Evolutionary conservation across 495 filamentous ascomycete genomes (phyloP), one percentile per base, ranked within the genome.

Genomic region (Aspergillus indologenus): DNA sequence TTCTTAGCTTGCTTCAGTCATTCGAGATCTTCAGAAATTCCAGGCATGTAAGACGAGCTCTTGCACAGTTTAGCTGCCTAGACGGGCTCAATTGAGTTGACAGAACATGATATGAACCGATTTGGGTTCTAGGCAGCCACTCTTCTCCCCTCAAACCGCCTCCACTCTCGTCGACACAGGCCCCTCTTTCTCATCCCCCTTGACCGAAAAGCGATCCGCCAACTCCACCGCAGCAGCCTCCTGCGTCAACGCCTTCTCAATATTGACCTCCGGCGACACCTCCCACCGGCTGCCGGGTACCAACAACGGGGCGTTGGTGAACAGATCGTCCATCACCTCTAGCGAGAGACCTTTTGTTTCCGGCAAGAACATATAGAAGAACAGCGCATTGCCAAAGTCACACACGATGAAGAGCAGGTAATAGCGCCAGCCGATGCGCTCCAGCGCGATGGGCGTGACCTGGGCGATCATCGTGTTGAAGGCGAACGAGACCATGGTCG

Each of bases 391-490:
- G 0, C 58, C 58, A 44, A 68, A 68, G 22, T 64, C 61, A 44
- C 64, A 63, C 9, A 66, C 73, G 53, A 80, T 73, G 64, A 83
- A 84, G 12, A 83, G 60, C 23, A 81, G 60, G 57, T 83, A 83
- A 60, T 69, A 84, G 44, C 62, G 62, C 71, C 75, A 83, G 5
- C 72, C 68, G 42, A 78, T 65, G 8, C 64, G 54, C 2, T 69
- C 71, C 58, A 85, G 77, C 12, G 79, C 82, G 26, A 78, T 72
- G 26, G 72, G 73, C 14, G 81, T 85, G 17, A 85, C 73, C 62
- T 87, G 83, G 0, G 82, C 82, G 61, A 87, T 85, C 73, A 87
- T 78, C 3, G 84, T 85, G 68, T 86, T 87, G 73, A 87, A 85
- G 22, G 81, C 83, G 58, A 86, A 86, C 29, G 71, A 75, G 29